These are phyloP conservation scores for Lichenothelia convexa DNA, from an alignment of 495 filamentous ascomycete genomes.

Conservation along the genomic window DNA sequence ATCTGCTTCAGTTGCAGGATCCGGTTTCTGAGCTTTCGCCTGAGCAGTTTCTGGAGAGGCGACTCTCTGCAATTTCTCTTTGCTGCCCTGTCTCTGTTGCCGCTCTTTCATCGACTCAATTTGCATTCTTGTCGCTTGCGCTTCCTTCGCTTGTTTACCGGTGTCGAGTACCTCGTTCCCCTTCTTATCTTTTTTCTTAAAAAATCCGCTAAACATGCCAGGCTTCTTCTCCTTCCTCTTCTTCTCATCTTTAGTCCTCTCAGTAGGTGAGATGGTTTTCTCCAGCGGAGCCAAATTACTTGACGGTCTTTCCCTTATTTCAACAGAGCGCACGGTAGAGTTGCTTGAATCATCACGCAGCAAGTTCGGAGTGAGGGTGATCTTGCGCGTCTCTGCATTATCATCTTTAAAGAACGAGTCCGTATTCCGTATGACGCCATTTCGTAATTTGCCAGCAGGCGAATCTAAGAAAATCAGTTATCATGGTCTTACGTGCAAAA, in stretches of 20 bases:
- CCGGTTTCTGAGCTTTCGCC: too few species aligned
- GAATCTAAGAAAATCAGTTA: too few species aligned
- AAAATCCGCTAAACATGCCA: slow-evolving; percentile 81
- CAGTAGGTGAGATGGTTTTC: slow-evolving; percentile 30
- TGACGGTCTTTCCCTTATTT: slow-evolving; percentile 39
- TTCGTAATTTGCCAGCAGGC: slow-evolving; percentile 61
- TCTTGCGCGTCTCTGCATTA: slow-evolving; percentile 85
- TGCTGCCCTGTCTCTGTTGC: slow-evolving; percentile 27
- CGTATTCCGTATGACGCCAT: slow-evolving; percentile 70
- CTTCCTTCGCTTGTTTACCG: background rate
- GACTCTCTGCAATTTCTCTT: slow-evolving; percentile 64
- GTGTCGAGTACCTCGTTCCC: slow-evolving; percentile 20
- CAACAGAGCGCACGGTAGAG: slow-evolving; percentile 36
- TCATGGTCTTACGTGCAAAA: too few species aligned
- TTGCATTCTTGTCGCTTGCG: too few species aligned
- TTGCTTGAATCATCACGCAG: slow-evolving; percentile 60
- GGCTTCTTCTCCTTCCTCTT: slow-evolving; percentile 84
- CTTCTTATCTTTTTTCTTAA: slow-evolving; percentile 90
- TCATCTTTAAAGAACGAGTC: slow-evolving; percentile 98
- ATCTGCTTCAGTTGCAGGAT: background rate
- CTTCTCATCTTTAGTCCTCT: slow-evolving; percentile 54
- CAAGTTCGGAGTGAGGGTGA: slow-evolving; percentile 89
- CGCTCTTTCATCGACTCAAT: too few species aligned
- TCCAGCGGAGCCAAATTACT: slow-evolving; percentile 36
- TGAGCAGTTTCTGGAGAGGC: too few species aligned